Percentiles rank a stretch among this genome's conserved stretches.
Evolutionary conservation across 169 alveolate species (phyloP).

Genomic region (Cyclospora cayetanensis): DNA sequence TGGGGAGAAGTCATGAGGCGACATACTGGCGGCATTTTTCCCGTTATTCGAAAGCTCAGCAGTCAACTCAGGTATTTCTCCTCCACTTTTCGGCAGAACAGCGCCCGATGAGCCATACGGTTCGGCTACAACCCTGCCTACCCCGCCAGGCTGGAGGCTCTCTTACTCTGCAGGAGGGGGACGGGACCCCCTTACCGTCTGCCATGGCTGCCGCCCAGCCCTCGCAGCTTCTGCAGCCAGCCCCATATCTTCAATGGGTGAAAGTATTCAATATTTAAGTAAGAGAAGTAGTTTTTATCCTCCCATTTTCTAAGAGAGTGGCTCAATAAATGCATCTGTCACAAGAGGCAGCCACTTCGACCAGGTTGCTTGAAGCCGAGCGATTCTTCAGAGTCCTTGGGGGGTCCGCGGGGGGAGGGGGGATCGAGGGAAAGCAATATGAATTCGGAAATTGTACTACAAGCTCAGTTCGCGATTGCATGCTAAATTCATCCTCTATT

Average conservation of each 20-base stretch:
- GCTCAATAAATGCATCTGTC: no score
- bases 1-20: conserved; percentile 51
- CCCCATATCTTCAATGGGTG: neutral
- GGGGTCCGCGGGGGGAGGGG: no score
- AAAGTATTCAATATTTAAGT: neutral
- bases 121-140: neutral
- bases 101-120: neutral
- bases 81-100: conserved; percentile 51
- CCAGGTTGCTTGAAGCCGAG: no score
- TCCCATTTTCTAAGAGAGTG: no score
- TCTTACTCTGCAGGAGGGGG: neutral
- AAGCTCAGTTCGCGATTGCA: no score
- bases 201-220: conserved; percentile 31
- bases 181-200: neutral
- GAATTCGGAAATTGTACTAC: no score
- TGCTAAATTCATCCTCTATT: no score
- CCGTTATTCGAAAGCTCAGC: neutral
- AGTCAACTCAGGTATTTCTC: neutral
- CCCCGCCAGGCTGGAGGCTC: no score
- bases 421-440: no score
- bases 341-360: no score
- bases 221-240: no score
- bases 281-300: neutral
- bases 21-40: conserved; percentile 63
- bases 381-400: no score